Conservation (phyloP, 805 yeast genomes). For the Zygotorulaspora sp. region DNA sequence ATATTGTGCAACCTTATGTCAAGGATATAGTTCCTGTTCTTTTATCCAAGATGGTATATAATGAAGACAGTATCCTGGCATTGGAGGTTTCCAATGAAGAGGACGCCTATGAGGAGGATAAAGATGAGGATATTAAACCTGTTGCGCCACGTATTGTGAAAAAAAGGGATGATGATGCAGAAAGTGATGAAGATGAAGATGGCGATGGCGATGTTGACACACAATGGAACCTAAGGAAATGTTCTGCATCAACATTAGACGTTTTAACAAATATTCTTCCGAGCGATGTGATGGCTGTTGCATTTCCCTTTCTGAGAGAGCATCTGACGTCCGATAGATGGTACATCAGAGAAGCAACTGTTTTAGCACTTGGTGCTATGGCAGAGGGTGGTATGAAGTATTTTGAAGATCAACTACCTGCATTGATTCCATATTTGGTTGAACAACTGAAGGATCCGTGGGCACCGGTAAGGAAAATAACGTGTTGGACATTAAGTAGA, state of each 20-base stretch:
- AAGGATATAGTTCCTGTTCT: constrained; percentile 68
- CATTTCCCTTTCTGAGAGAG: constrained; percentile 72
- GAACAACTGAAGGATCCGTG: constrained; percentile 70
- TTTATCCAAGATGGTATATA: constrained; percentile 78
- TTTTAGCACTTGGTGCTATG: constrained; percentile 91
- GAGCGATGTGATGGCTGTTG: constrained; percentile 55
- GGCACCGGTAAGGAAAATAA: constrained; percentile 83
- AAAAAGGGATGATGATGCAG: constrained; percentile 44
- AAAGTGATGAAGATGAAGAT: constrained; percentile 62
- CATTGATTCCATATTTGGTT: constrained; percentile 77
- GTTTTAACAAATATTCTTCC: constrained; percentile 67
- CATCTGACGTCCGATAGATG: constrained; percentile 67
- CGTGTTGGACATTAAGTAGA: constrained; percentile 94
- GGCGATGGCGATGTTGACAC: constrained; percentile 62
- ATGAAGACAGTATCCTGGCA: constrained; percentile 70
- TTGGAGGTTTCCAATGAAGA: constrained; percentile 59
- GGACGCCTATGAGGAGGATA: constrained; percentile 73
- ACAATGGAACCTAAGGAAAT: constrained; percentile 89
- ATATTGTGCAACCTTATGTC: constrained; percentile 53
- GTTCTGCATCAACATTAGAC: constrained; percentile 92
- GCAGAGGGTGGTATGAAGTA: constrained; percentile 80
- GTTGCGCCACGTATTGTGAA: constrained; percentile 61
- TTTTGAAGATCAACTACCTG: constrained; percentile 68
- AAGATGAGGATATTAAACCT: constrained; percentile 84
- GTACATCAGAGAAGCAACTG: constrained; percentile 91